Evolutionary conservation across 352 stramenopile genomes (phyloP).

Genomic region (Blastocystis sp.): DNA sequence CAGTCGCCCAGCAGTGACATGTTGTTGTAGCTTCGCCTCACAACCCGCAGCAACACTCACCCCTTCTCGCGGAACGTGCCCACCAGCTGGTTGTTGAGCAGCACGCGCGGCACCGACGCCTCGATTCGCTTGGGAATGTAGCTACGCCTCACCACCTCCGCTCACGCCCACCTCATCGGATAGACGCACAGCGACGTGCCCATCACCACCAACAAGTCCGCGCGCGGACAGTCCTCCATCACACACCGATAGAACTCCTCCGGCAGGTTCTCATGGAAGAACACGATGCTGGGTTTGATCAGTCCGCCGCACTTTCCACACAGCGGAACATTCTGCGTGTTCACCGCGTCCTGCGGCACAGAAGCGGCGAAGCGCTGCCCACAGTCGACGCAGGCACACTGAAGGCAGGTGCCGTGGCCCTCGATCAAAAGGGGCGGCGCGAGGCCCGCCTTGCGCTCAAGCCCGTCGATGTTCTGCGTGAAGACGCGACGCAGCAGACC

Average conservation of each 20-base stretch:
- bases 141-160: neutral
- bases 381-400: conserved; percentile 81
- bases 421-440: neutral
- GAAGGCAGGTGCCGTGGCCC: conserved; percentile 73
- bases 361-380: neutral
- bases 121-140: conserved; percentile 76
- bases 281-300: conserved; percentile 91
- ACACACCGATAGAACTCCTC: conserved; percentile 80
- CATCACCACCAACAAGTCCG: conserved; percentile 92
- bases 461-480: conserved; percentile 95
- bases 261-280: conserved; percentile 90
- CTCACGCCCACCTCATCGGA: conserved; percentile 82
- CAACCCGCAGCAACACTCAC: neutral
- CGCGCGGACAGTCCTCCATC: conserved; percentile 77
- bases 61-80: conserved; percentile 12
- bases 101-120: conserved; percentile 78
- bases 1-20: conserved; percentile 35
- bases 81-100: conserved; percentile 84
- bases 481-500: conserved; percentile 86
- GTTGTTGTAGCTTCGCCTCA: conserved; percentile 7
- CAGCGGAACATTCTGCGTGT: conserved; percentile 5
- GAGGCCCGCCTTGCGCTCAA: conserved; percentile 39
- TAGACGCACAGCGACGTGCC: conserved; percentile 92
- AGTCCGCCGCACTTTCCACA: conserved; percentile 81
- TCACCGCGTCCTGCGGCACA: conserved; percentile 7